These are phyloP conservation scores for Ophiostoma sp. DNA, from an alignment of 2,329 filamentous ascomycete species.

Conservation along the genomic window DNA sequence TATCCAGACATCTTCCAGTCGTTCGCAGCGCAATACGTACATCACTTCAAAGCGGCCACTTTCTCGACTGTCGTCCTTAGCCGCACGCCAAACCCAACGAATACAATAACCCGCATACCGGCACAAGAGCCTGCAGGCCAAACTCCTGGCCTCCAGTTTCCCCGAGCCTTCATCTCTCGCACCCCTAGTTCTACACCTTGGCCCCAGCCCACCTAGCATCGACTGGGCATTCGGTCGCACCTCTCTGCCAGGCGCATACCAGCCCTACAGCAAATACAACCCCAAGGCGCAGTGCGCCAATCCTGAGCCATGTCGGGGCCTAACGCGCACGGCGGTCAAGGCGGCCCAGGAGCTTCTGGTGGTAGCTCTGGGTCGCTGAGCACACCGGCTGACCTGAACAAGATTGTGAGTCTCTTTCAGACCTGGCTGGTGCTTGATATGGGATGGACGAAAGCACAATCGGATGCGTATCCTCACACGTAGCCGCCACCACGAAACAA, in stretches of 20 bases:
- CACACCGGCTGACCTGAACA: slow-evolving; percentile 76
- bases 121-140: not conserved
- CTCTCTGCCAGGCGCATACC: not conserved
- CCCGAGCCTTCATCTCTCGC: not conserved
- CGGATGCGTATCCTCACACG: too few species aligned
- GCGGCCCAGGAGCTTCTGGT: slow-evolving; percentile 17
- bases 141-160: not conserved
- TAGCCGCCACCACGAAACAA: not conserved
- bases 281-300: slow-evolving; percentile 3
- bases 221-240: not conserved
- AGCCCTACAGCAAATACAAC: not conserved
- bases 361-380: slow-evolving; percentile 31
- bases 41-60: not conserved
- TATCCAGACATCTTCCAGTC: not conserved
- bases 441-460: not conserved
- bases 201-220: not conserved
- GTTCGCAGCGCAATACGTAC: not conserved
- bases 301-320: slow-evolving; percentile 23
- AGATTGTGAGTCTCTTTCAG: slow-evolving; percentile 66
- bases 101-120: not conserved
- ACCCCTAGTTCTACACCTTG: not conserved
- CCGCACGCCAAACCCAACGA: not conserved
- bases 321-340: slow-evolving; percentile 21
- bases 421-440: not conserved
- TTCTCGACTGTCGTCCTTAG: not conserved